phyloP scores from a whole-genome alignment of 2,329 filamentous ascomycete species.

The Aspergillus ustus region DNA sequence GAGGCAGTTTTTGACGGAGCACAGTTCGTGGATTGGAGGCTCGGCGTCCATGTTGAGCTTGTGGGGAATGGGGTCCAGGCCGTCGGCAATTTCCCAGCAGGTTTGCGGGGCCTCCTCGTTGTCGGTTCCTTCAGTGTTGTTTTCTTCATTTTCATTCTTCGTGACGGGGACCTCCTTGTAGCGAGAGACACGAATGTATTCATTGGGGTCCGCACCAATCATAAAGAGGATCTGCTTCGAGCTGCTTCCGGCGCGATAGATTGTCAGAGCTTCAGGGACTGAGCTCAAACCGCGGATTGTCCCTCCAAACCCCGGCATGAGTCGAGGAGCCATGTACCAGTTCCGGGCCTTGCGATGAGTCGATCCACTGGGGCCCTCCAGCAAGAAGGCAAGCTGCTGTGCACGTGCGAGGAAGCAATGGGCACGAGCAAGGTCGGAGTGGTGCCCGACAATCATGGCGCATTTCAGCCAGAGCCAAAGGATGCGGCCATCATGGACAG shows the following conservation, averaged over 20 bases:
- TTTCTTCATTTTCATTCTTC: not conserved
- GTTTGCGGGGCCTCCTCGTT: not conserved
- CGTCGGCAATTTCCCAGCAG: not conserved
- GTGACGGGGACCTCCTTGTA: constrained; percentile 4
- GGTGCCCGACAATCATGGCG: constrained; percentile 28
- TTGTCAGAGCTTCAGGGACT: constrained; percentile 1
- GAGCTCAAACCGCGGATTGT: constrained; percentile 21
- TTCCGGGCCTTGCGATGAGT: constrained; percentile 14
- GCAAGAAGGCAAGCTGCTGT: constrained; percentile 7
- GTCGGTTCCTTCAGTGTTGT: not conserved
- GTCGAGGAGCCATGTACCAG: constrained; percentile 12
- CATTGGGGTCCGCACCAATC: constrained; percentile 12
- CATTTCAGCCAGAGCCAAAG: constrained; percentile 25
- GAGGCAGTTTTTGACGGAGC: not conserved
- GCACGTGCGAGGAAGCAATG: constrained; percentile 26
- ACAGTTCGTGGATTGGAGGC: not conserved
- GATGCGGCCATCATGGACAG: constrained; percentile 23
- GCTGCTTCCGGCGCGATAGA: not conserved
- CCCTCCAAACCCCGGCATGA: constrained; percentile 23
- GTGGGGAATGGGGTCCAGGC: not conserved
- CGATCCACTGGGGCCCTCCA: constrained; percentile 19
- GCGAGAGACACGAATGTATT: constrained; percentile 20
- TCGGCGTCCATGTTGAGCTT: not conserved
- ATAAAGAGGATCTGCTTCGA: constrained; percentile 25
- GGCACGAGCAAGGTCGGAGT: constrained; percentile 31